Percentiles rank a stretch among this genome's conserved stretches.
These are phyloP conservation scores for Ceratobasidium sp. DNA, from an alignment of 1,284 basidiomycete species.

Conservation along the genomic window DNA sequence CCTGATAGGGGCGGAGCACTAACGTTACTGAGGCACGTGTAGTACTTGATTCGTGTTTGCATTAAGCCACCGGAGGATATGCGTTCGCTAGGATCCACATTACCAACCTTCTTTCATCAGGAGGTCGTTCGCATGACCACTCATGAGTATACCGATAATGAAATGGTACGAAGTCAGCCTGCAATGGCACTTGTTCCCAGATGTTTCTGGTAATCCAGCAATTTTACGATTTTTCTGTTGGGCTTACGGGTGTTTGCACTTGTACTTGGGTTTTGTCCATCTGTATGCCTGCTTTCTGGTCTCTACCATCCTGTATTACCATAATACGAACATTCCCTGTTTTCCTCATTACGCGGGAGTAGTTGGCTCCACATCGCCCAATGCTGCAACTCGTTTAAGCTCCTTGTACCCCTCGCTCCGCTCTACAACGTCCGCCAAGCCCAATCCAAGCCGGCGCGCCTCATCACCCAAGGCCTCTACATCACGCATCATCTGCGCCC, in stretches of 20 bases:
- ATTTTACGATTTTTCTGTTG: not conserved
- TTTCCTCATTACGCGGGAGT: constrained; percentile 2
- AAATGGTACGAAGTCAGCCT: constrained; percentile 16
- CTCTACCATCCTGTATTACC: constrained; percentile 8
- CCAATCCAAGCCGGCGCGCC: constrained; percentile 67
- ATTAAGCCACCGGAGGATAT: constrained; percentile 38
- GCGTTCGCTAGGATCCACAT: constrained; percentile 9
- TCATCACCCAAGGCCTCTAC: constrained; percentile 84
- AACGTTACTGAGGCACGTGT: not conserved
- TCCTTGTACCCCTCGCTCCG: constrained; percentile 33
- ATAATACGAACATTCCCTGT: not conserved
- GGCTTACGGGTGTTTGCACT: not conserved
- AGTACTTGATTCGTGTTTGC: constrained; percentile 35
- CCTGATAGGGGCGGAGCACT: not conserved
- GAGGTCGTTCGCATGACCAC: constrained; percentile 28
- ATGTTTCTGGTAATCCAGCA: not conserved
- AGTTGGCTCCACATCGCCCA: constrained; percentile 25
- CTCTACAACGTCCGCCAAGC: constrained; percentile 19
- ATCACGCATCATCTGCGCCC: constrained; percentile 86
- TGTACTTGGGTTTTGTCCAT: not conserved
- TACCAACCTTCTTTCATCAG: constrained; percentile 28
- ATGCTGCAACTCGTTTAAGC: constrained; percentile 32
- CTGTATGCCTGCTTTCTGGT: constrained; percentile 1
- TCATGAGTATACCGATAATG: constrained; percentile 28
- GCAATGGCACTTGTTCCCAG: constrained; percentile 3